Conservation (phyloP, 2,329 filamentous ascomycete genomes). For the Microthyrium microscopicum region DNA sequence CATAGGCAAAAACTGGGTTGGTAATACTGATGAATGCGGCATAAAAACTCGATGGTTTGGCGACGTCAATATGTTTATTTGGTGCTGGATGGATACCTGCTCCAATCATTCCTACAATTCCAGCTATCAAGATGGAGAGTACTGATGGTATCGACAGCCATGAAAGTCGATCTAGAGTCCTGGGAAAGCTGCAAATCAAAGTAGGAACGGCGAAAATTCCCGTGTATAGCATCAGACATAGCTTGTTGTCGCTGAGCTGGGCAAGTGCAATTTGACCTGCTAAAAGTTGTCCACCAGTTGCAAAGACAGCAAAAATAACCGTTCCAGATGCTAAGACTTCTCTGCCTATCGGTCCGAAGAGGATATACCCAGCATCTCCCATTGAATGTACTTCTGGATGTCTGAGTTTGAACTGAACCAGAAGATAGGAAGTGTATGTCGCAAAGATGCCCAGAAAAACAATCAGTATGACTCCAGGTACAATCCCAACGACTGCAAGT, state of each 20-base stretch:
- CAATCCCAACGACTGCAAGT: conserved; percentile 8
- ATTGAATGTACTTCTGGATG: conserved; percentile 17
- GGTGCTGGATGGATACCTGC: conserved; percentile 36
- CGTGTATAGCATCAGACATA: conserved; percentile 34
- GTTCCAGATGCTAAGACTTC: conserved; percentile 8
- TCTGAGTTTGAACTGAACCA: conserved; percentile 12
- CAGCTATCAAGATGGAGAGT: conserved; percentile 32
- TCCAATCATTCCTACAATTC: conserved; percentile 46
- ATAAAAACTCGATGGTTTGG: background rate
- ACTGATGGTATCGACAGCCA: conserved; percentile 30
- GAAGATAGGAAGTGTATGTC: conserved; percentile 17
- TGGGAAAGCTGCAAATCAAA: conserved; percentile 29
- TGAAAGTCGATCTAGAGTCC: conserved; percentile 32
- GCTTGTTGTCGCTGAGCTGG: conserved; percentile 27
- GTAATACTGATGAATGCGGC: conserved; percentile 12
- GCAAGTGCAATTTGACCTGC: conserved; percentile 32
- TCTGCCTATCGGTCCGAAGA: conserved; percentile 7
- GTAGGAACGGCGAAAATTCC: conserved; percentile 34
- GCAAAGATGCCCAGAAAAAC: conserved; percentile 8
- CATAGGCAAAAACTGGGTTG: conserved; percentile 57
- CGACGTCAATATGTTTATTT: conserved; percentile 21
- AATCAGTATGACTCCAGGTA: conserved; percentile 9
- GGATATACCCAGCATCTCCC: conserved; percentile 8
- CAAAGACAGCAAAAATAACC: conserved; percentile 8
- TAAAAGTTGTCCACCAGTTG: conserved; percentile 9